Conservation (phyloP, 495 filamentous ascomycete species). For the Thozetella sp. region DNA sequence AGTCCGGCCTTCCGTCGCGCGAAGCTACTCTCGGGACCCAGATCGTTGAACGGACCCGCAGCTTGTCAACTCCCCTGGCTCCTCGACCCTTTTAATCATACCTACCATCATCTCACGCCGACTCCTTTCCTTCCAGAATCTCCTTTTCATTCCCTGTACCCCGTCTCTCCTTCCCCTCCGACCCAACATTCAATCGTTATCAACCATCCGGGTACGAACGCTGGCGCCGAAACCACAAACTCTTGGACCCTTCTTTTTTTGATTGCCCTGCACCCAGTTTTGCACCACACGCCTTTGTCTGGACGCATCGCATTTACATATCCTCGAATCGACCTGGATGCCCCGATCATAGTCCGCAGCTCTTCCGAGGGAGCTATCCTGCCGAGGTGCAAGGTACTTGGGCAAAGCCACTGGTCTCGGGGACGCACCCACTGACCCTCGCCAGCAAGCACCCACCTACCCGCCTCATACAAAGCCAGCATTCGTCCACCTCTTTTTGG, state of each 20-base stretch:
- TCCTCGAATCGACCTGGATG: constrained; percentile 29
- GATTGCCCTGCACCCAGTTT: too few relatives aligned
- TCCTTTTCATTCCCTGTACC: constrained; percentile 32
- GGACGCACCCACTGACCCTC: constrained; percentile 4
- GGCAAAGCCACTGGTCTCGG: constrained; percentile 3
- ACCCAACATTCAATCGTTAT: constrained; percentile 5
- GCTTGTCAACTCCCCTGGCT: constrained; percentile 11
- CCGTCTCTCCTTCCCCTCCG: constrained; percentile 11
- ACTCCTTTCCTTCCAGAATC: constrained; percentile 26
- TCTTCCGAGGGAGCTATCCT: constrained; percentile 28
- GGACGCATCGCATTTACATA: neutral
- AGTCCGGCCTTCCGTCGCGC: constrained; percentile 7
- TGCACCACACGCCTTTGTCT: neutral
- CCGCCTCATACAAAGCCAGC: neutral
- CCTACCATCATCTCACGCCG: constrained; percentile 29
- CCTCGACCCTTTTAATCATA: constrained; percentile 19
- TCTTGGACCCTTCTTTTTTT: too few relatives aligned
- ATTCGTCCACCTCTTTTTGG: neutral
- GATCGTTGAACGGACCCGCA: constrained; percentile 17
- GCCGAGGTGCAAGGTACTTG: constrained; percentile 4
- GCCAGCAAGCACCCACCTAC: constrained; percentile 2
- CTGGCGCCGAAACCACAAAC: neutral
- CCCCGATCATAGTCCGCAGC: constrained; percentile 28
- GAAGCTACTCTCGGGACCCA: constrained; percentile 8
- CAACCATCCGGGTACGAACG: neutral